Base-by-base conservation (phyloP, 331 rosid genomes). In the Cydonia oblonga region DNA sequence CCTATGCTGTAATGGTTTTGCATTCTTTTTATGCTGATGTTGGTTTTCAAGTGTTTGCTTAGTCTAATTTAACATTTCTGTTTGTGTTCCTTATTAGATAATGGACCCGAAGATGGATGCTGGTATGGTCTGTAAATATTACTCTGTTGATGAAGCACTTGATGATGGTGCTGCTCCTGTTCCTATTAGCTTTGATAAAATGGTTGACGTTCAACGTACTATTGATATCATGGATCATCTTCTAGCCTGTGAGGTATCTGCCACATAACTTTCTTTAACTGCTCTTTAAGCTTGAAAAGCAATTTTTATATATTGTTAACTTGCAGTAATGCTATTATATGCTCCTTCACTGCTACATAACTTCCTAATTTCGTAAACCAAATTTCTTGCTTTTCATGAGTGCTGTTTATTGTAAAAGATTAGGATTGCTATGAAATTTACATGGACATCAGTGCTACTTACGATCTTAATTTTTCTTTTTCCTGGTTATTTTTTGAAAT, bases 61-160 rank as follows among this genome's bases (percentile, higher is more conserved):
- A 32, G 53, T 73, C 46, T 32, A 29, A 29, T 35, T 20, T 26
- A 28, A 56, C 30, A 58, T 13, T 30, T 33, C 15, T 71, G 46
- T 40, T 78, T 76, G 70, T 35, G 22, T 52, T 71, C 68, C 64
- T 70, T 82, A 46, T 64, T 72, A 93, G 98, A 93, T 93, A 81
- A 93, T 93, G 98, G 98, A 93, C 81, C 98, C 98, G 15, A 93
- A 93, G 89, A 93, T 93, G 98, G 98, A 93, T 75, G 85, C 98
- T 1, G 98, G 98, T 70, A 89, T 93, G 32, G 79, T 88, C 49
- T 85, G 88, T 78, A 87, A 81, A 77, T 86, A 89, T 81, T 93
- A 90, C 81, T 93, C 98, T 32, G 87, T 93, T 25, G 97, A 93
- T 32, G 98, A 93, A 81, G 98, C 98, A 69, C 84, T 93, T 71